Conservation (phyloP, 257 asterid species). For the Nyctanthes arbortristis region DNA sequence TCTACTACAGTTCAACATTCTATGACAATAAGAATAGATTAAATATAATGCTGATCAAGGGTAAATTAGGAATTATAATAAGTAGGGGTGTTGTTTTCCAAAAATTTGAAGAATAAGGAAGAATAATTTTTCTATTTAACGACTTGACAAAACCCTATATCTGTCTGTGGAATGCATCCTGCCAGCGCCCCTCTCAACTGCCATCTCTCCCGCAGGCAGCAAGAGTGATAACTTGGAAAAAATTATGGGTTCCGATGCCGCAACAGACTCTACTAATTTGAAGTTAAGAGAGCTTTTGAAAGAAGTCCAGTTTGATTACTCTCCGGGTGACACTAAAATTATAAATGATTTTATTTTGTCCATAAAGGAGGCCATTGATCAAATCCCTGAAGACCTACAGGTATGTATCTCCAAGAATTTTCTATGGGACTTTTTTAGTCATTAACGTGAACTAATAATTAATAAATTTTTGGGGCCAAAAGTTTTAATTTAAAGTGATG, state of each 20-base stretch:
- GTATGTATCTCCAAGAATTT: constrained; percentile 28
- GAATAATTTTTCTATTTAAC: too few species aligned
- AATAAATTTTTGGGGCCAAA: neutral
- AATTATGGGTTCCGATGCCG: constrained; percentile 40
- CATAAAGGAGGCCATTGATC: constrained; percentile 53
- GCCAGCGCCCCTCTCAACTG: too few species aligned
- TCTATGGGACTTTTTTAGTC: neutral
- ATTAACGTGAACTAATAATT: neutral
- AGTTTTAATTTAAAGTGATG: neutral
- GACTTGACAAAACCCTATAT: too few species aligned
- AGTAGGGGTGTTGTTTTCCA: too few species aligned
- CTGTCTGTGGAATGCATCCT: too few species aligned
- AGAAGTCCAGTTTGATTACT: constrained; percentile 74
- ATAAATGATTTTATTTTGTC: constrained; percentile 58
- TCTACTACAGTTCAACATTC: too few species aligned
- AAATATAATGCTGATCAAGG: too few species aligned
- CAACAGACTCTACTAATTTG: constrained; percentile 49
- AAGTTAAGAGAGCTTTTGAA: constrained; percentile 67
- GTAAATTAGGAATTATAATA: too few species aligned
- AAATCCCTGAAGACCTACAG: constrained; percentile 61
- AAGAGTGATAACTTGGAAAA: neutral
- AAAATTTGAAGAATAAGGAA: too few species aligned
- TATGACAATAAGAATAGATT: too few species aligned
- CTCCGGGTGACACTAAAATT: constrained; percentile 44
- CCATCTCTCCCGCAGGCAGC: too few species aligned